Evolutionary conservation across 2,329 filamentous ascomycete genomes (phyloP).

Genomic region (Penicillium sp.): DNA sequence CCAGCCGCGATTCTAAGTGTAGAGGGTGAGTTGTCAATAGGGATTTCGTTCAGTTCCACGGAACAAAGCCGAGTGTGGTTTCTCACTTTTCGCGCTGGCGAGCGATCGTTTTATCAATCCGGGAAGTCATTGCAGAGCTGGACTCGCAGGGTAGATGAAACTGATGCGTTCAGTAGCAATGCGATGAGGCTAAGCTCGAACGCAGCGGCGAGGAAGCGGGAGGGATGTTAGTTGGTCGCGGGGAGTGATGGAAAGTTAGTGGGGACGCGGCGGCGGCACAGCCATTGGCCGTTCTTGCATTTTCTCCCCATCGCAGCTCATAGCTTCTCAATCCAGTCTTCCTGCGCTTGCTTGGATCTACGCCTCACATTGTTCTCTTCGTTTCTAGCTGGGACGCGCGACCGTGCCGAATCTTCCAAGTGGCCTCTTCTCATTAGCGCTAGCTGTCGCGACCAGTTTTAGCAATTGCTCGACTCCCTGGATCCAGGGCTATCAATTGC

Average conservation of each 20-base stretch:
- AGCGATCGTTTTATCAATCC: constrained; percentile 67
- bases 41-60: neutral
- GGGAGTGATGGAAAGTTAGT: constrained; percentile 19
- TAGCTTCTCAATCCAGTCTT: neutral
- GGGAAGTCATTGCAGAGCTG: constrained; percentile 40
- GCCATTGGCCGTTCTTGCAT: constrained; percentile 3
- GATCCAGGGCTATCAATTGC: too few relatives aligned
- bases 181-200: constrained; percentile 2
- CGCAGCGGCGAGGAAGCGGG: constrained; percentile 6
- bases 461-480: too few relatives aligned
- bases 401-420: too few relatives aligned
- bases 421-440: too few relatives aligned
- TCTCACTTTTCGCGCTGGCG: constrained; percentile 72
- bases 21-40: constrained; percentile 17
- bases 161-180: neutral
- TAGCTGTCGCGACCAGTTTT: too few relatives aligned
- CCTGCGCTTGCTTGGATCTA: neutral
- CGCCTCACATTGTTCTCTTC: too few relatives aligned
- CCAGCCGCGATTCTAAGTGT: constrained; percentile 73
- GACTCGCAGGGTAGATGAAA: too few relatives aligned
- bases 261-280: constrained; percentile 16
- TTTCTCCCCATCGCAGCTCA: constrained; percentile 4
- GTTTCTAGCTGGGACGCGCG: too few relatives aligned
- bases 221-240: constrained; percentile 15
- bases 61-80: constrained; percentile 1